Evolutionary conservation across 768 basidiomycete genomes (phyloP).

Genomic region (Agrocybe praecox): DNA sequence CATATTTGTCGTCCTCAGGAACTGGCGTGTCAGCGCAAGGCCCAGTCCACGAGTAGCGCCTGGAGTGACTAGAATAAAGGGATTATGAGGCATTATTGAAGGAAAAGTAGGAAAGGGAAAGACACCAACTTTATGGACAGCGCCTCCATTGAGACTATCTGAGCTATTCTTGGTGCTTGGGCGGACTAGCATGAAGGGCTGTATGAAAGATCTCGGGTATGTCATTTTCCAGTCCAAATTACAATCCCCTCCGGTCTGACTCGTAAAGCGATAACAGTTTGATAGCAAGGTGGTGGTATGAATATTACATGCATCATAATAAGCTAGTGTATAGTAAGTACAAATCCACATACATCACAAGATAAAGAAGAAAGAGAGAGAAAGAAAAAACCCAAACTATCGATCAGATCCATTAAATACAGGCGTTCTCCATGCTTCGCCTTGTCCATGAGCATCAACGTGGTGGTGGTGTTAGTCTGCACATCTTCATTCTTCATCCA

Average conservation of each 20-base stretch:
- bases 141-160: constrained; percentile 1
- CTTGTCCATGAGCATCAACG: not conserved
- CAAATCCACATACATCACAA: constrained; percentile 22
- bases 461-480: constrained; percentile 5
- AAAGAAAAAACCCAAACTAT: constrained; percentile 19
- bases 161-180: not conserved
- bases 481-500: constrained; percentile 28
- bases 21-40: constrained; percentile 55
- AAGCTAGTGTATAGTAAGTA: constrained; percentile 27
- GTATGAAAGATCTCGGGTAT: not conserved
- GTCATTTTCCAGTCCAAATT: constrained; percentile 6
- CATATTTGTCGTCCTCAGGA: constrained; percentile 48
- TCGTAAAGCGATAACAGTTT: constrained; percentile 14
- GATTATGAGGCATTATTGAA: constrained; percentile 27
- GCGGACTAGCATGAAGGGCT: not conserved
- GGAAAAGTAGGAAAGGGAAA: not conserved
- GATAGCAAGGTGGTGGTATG: constrained; percentile 17
- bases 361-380: constrained; percentile 6
- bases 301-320: constrained; percentile 18
- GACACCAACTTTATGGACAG: not conserved
- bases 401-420: constrained; percentile 14
- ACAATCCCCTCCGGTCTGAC: not conserved
- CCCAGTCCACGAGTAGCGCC: constrained; percentile 58
- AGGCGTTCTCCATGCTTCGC: constrained; percentile 9
- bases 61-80: constrained; percentile 56